Evolutionary conservation across 129 eudicot genomes (phyloP), one percentile per base, ranked within the genome.

Genomic region (Artemisia annua): DNA sequence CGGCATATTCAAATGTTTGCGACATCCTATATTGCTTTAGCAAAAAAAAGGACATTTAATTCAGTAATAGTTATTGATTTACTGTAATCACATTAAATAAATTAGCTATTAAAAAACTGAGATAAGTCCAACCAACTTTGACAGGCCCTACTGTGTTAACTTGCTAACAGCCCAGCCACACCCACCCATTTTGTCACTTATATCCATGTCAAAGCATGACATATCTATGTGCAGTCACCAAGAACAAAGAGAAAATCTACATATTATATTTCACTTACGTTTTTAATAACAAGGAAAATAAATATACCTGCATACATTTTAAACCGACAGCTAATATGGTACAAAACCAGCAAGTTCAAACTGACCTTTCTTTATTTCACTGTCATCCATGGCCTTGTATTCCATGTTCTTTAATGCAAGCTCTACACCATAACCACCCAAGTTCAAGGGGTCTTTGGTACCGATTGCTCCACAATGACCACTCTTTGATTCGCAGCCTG

Each of bases 361-460:
- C 83, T 78, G 54, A 90, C 98, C 92, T 82, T 94, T 91, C 72
- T 86, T 94, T 56, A 94, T 77, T 50, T 83, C 83, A 72, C 91
- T 94, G 82, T 94, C 98, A 85, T 94, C 98, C 97, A 94, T 94
- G 74, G 98, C 98, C 74, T 94, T 94, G 53, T 94, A 94, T 74
- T 94, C 98, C 98, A 94, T 94, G 83, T 94, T 94, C 86, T 94
- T 94, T 80, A 94, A 79, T 55, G 98, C 98, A 81, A 94, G 98
- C 85, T 94, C 98, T 44, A 90, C 97, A 69, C 98, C 98, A 81
- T 94, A 94, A 46, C 98, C 98, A 71, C 96, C 98, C 82, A 94
- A 73, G 80, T 86, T 94, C 73, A 94, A 69, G 17, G 97, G 87
- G 50, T 88, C 97, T 65, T 74, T 67, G 0, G 89, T 73, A 44